phyloP scores from a whole-genome alignment of 176 grass and related monocot species.

The Oryza glumipatula region DNA sequence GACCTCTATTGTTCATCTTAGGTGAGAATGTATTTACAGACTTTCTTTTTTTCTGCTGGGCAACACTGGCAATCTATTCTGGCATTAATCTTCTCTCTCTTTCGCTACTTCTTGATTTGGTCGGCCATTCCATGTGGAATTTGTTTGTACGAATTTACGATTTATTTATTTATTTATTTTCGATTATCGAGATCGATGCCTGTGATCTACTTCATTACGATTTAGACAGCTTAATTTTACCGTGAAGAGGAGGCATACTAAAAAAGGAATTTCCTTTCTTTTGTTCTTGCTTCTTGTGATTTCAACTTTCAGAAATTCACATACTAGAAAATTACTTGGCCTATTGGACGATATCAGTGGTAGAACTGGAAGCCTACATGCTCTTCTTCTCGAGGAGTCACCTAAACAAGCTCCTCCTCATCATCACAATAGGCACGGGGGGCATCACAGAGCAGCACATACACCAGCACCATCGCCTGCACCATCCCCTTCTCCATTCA shows the following conservation, averaged over 20 bases:
- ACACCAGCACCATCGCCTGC: constrained; percentile 5
- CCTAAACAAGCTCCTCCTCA: constrained; percentile 1
- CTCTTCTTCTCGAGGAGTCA: not conserved
- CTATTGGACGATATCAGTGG: constrained; percentile 6
- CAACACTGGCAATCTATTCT: not conserved
- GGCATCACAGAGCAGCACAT: not conserved
- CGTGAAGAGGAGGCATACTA: too few relatives aligned
- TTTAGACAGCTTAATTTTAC: not conserved
- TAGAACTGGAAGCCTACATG: constrained; percentile 7
- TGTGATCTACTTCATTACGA: not conserved
- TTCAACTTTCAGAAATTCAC: constrained; percentile 26
- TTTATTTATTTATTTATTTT: too few relatives aligned
- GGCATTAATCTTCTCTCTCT: not conserved
- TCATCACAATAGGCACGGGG: not conserved
- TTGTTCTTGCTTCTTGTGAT: not conserved
- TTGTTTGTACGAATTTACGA: not conserved
- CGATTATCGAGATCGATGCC: too few relatives aligned
- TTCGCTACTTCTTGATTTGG: not conserved
- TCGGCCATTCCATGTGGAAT: not conserved
- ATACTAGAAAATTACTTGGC: constrained; percentile 35
- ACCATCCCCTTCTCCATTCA: constrained; percentile 33
- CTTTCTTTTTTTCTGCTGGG: not conserved
- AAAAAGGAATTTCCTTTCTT: not conserved
- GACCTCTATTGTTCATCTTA: not conserved
- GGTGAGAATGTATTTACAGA: constrained; percentile 1